phyloP scores from a whole-genome alignment of 768 basidiomycete species.

The Suillus discolor region DNA sequence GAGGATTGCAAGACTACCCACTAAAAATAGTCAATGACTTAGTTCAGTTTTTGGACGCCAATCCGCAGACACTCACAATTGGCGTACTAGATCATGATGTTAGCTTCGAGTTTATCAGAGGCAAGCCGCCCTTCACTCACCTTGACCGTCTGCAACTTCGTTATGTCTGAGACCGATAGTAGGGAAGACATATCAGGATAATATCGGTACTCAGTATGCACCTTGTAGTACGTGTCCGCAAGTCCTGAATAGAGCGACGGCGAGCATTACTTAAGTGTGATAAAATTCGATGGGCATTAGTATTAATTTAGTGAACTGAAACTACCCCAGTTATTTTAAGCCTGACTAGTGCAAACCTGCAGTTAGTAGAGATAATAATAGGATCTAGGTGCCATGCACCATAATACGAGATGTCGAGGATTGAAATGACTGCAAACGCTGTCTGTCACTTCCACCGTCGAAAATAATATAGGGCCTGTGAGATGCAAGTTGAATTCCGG shows the following conservation, averaged over 20 bases:
- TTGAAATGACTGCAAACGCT: too few species aligned
- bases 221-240: background rate
- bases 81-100: slow-evolving; percentile 15
- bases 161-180: slow-evolving; percentile 6
- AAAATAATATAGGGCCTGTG: too few species aligned
- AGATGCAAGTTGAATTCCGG: too few species aligned
- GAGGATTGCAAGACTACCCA: too few species aligned
- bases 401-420: too few species aligned
- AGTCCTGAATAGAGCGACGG: background rate
- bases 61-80: slow-evolving; percentile 12
- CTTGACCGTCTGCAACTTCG: slow-evolving; percentile 19
- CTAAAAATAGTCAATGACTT: too few species aligned
- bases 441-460: too few species aligned
- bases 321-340: background rate
- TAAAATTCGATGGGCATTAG: background rate
- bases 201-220: background rate
- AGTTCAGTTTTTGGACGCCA: background rate
- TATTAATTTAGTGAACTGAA: background rate
- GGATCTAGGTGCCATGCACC: too few species aligned
- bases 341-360: too few species aligned
- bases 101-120: background rate
- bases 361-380: too few species aligned
- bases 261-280: background rate
- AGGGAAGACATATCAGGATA: background rate
- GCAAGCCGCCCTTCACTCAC: background rate